Base-by-base conservation (phyloP, 306 rosid genomes). In the Prinsepia uniflora region DNA sequence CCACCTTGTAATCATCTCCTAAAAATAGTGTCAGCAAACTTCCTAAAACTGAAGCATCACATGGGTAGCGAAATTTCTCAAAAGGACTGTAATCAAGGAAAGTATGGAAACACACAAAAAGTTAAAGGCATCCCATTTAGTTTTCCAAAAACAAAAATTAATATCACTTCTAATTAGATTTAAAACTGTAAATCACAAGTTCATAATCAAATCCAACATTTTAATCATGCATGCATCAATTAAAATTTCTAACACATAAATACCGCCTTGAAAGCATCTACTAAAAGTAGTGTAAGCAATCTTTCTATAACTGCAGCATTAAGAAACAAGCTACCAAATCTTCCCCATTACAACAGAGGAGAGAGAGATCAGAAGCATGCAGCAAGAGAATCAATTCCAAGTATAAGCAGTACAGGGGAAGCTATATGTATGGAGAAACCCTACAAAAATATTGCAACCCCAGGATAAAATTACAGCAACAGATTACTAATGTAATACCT, bases 401-500 rank as follows among this genome's bases (percentile, higher is more conserved):
- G 30, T 70, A 52, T 40, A 36, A 71, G 20, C 39, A 63, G 69
- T 39, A 30, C 10, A 34, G 72, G 48, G 56, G 71, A 54, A 61
- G 71, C 65, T 54, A 56, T 66, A 49, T 11, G 53, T 67, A 70
- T 36, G 66, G 40, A 49, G 47, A 71, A 13, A 4, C 8, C 47
- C 62, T 8, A 68, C 61, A 43, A 44, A 71, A 18, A 53, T 47
- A 48, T 39, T 30, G 34, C 62, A 52, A 44, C 43, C 52, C 56
- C 71, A 55, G 49, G 80, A 45, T 63, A 67, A 30, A 63, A 70
- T 68, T 75, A 68, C 34, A 19, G 67, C 53, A 75, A 78, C 61
- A 72, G n/a, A 75, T 72, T 69, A 45, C 14, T 55, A 44, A 49
- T 67, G 71, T 46, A 58, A 63, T 78, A 94, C 99, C 95, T 87